phyloP scores from a whole-genome alignment of 163 green algal genomes.

The Prototheca wickerhamii region DNA sequence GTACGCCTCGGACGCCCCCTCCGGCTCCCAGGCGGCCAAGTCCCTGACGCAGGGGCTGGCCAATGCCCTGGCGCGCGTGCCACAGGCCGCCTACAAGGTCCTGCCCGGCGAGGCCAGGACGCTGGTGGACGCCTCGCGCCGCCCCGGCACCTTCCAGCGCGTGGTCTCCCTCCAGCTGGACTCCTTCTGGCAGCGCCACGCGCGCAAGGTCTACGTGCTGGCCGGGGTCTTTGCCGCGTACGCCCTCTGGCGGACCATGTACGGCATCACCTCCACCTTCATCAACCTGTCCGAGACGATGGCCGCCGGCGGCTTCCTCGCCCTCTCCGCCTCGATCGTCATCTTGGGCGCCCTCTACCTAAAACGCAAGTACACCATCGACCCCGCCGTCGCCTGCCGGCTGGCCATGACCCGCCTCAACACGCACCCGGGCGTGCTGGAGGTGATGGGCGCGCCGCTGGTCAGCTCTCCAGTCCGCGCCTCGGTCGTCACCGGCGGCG shows the following conservation, averaged over 20 bases:
- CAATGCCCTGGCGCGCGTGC: not conserved
- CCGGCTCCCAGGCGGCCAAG: too few relatives aligned
- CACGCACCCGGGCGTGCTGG: slow-evolving; percentile 51
- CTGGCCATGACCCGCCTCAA: slow-evolving; percentile 53
- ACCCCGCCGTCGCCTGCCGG: slow-evolving; percentile 43
- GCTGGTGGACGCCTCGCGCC: slow-evolving; percentile 10
- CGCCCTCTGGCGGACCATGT: slow-evolving; percentile 25
- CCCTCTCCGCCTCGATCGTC: slow-evolving; percentile 33
- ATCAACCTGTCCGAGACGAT: slow-evolving; percentile 40
- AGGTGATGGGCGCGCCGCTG: slow-evolving; percentile 78
- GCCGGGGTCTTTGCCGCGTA: slow-evolving; percentile 20
- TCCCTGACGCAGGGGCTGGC: not conserved
- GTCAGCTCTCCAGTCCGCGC: slow-evolving; percentile 56
- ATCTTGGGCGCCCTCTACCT: slow-evolving; percentile 31
- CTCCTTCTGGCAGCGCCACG: slow-evolving; percentile 41
- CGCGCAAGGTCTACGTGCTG: slow-evolving; percentile 22
- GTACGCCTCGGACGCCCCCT: too few relatives aligned
- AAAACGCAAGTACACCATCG: slow-evolving; percentile 32
- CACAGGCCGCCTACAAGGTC: not conserved
- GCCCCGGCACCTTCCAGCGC: slow-evolving; percentile 28
- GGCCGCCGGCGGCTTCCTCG: slow-evolving; percentile 35
- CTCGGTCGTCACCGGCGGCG: slow-evolving; percentile 67
- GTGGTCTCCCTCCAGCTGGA: slow-evolving; percentile 41
- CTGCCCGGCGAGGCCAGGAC: slow-evolving; percentile 4
- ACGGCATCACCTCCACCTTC: slow-evolving; percentile 29